phyloP scores from a whole-genome alignment of 2,329 filamentous ascomycete genomes.

The Tolypocladium paradoxum region DNA sequence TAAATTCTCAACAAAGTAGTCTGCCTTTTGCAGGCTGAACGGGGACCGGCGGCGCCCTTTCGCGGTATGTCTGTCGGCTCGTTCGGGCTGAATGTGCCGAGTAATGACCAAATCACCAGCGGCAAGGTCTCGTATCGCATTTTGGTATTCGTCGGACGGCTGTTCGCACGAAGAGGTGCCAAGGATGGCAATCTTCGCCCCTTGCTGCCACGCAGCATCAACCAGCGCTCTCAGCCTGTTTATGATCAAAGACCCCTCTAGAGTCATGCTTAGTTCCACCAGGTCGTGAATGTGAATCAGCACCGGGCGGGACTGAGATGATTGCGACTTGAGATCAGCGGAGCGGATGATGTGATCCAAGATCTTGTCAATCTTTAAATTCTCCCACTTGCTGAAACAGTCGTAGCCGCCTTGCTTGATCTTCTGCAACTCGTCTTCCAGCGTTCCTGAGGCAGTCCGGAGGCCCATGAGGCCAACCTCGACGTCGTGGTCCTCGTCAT shows the following conservation, averaged over 20 bases:
- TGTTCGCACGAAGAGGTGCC: slow-evolving; percentile 60
- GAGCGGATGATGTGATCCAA: slow-evolving; percentile 46
- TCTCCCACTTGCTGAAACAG: slow-evolving; percentile 42
- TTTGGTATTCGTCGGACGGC: slow-evolving; percentile 30
- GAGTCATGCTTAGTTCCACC: slow-evolving; percentile 60
- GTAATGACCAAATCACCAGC: slow-evolving; percentile 29
- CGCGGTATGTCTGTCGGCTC: slow-evolving; percentile 8
- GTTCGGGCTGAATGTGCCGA: slow-evolving; percentile 21
- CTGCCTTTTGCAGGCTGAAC: slow-evolving; percentile 20
- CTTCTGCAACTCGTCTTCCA: slow-evolving; percentile 35
- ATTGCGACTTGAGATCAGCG: slow-evolving; percentile 25
- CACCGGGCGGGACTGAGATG: slow-evolving; percentile 33
- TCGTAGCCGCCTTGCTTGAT: slow-evolving; percentile 26
- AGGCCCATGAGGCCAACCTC: slow-evolving; percentile 20
- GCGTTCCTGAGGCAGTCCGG: slow-evolving; percentile 13
- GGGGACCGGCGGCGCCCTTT: background rate
- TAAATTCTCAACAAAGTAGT: slow-evolving; percentile 34
- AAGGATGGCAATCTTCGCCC: slow-evolving; percentile 63
- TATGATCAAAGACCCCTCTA: slow-evolving; percentile 60
- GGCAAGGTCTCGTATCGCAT: slow-evolving; percentile 27
- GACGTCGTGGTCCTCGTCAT: slow-evolving; percentile 24
- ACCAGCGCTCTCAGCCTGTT: slow-evolving; percentile 59
- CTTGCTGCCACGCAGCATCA: slow-evolving; percentile 59
- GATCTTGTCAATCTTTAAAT: slow-evolving; percentile 47
- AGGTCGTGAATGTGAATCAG: slow-evolving; percentile 76